Evolutionary conservation across 1,284 basidiomycete species (phyloP).

Genomic region (Polyporus tsugae): DNA sequence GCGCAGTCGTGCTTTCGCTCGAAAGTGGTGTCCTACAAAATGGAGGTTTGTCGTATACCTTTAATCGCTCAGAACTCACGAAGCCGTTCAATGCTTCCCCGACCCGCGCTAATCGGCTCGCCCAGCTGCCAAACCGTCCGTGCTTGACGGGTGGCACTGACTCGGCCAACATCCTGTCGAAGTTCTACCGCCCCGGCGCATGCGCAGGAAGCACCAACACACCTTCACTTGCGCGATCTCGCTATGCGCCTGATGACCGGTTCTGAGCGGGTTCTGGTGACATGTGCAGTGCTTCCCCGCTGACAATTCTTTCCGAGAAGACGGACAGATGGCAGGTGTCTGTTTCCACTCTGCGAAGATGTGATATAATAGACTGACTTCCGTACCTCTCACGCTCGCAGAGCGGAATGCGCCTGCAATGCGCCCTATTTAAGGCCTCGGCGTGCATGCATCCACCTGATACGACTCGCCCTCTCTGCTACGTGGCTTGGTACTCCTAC

Average conservation of each 20-base stretch:
- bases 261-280: slow-evolving; percentile 9
- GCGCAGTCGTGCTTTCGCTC: background rate
- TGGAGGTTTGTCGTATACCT: background rate
- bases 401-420: background rate
- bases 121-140: slow-evolving; percentile 29
- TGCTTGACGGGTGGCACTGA: slow-evolving; percentile 23
- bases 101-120: background rate
- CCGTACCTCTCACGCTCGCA: slow-evolving; percentile 13
- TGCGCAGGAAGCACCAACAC: background rate
- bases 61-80: background rate
- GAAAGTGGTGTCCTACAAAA: background rate
- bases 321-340: slow-evolving; percentile 16
- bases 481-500: background rate
- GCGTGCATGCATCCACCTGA: background rate
- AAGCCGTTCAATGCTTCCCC: background rate
- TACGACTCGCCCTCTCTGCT: slow-evolving; percentile 3
- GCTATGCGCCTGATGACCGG: background rate
- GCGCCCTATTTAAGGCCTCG: slow-evolving; percentile 9
- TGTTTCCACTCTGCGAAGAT: slow-evolving; percentile 4
- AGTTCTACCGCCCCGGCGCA: background rate
- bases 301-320: slow-evolving; percentile 29
- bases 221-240: background rate
- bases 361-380: slow-evolving; percentile 10
- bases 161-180: slow-evolving; percentile 1
- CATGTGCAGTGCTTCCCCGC: slow-evolving; percentile 19